Conservation (phyloP, 106 monocot genomes). For the Triglochin maritima region DNA sequence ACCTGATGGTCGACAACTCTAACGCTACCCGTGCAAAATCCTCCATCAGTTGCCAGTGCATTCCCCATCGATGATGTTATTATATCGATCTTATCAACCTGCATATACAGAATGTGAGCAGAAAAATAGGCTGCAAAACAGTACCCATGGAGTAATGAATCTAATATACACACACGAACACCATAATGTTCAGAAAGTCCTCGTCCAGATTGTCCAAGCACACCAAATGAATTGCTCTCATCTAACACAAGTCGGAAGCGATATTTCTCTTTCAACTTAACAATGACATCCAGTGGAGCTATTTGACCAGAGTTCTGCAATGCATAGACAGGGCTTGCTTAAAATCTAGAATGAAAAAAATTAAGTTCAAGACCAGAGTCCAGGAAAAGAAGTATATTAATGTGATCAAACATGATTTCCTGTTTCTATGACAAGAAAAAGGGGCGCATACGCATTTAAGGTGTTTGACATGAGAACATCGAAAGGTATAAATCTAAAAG, state of each 20-base stretch:
- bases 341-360: neutral
- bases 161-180: slow-evolving; percentile 34
- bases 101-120: slow-evolving; percentile 3
- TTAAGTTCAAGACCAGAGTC: too few relatives aligned
- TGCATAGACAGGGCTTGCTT: neutral
- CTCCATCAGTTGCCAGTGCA: slow-evolving; percentile 94
- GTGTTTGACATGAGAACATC: too few relatives aligned
- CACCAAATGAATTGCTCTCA: slow-evolving; percentile 82
- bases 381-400: too few relatives aligned
- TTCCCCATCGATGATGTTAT: slow-evolving; percentile 96
- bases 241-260: slow-evolving; percentile 68
- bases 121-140: neutral
- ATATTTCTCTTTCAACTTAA: slow-evolving; percentile 84
- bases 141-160: neutral
- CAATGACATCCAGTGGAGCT: slow-evolving; percentile 81
- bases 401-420: too few relatives aligned
- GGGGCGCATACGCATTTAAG: too few relatives aligned
- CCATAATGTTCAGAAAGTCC: slow-evolving; percentile 79
- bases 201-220: slow-evolving; percentile 78
- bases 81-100: slow-evolving; percentile 97
- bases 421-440: too few relatives aligned
- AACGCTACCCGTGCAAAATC: slow-evolving; percentile 88
- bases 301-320: slow-evolving; percentile 95
- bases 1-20: slow-evolving; percentile 98
- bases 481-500: too few relatives aligned